These are phyloP conservation scores for Purpureocillium takamizusanense DNA, from an alignment of 2,329 filamentous ascomycete species.

Conservation along the genomic window DNA sequence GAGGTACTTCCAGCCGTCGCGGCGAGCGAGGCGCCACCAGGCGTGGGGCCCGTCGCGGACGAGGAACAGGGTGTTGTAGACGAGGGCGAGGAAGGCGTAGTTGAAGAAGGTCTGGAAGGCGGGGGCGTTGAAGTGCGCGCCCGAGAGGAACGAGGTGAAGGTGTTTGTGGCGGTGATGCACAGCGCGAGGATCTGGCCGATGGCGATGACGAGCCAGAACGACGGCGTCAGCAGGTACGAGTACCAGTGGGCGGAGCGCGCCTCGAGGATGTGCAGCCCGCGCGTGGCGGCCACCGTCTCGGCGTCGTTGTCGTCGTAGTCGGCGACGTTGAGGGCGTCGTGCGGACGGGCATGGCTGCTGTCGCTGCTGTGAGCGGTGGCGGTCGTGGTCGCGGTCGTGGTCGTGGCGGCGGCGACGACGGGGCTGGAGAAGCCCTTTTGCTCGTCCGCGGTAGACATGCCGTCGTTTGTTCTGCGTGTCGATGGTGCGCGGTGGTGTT, in stretches of 20 bases:
- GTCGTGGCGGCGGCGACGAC: background rate
- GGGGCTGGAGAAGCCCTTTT: slow-evolving; percentile 11
- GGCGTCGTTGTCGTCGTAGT: slow-evolving; percentile 18
- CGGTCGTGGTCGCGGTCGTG: background rate
- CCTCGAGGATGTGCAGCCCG: slow-evolving; percentile 47
- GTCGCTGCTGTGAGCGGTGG: background rate
- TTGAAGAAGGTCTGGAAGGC: slow-evolving; percentile 96
- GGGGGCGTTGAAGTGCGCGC: slow-evolving; percentile 66
- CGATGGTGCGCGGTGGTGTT: no score
- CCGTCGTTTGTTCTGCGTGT: background rate
- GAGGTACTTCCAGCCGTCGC: slow-evolving; percentile 87
- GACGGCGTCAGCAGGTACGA: slow-evolving; percentile 75
- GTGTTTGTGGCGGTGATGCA: slow-evolving; percentile 93
- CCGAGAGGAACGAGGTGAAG: slow-evolving; percentile 66
- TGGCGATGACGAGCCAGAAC: slow-evolving; percentile 74
- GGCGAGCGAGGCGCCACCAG: slow-evolving; percentile 53
- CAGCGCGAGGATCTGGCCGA: slow-evolving; percentile 79
- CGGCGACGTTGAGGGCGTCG: slow-evolving; percentile 5
- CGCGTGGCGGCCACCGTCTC: no score
- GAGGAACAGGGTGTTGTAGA: slow-evolving; percentile 75
- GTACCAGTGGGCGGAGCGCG: slow-evolving; percentile 48
- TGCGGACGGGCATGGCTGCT: slow-evolving; percentile 5
- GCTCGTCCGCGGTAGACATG: slow-evolving; percentile 4
- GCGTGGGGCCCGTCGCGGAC: slow-evolving; percentile 68
- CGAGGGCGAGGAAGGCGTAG: slow-evolving; percentile 72